These are phyloP conservation scores for Cutaneotrichosporon arboriforme DNA, from an alignment of 1,284 basidiomycete genomes.

Conservation along the genomic window DNA sequence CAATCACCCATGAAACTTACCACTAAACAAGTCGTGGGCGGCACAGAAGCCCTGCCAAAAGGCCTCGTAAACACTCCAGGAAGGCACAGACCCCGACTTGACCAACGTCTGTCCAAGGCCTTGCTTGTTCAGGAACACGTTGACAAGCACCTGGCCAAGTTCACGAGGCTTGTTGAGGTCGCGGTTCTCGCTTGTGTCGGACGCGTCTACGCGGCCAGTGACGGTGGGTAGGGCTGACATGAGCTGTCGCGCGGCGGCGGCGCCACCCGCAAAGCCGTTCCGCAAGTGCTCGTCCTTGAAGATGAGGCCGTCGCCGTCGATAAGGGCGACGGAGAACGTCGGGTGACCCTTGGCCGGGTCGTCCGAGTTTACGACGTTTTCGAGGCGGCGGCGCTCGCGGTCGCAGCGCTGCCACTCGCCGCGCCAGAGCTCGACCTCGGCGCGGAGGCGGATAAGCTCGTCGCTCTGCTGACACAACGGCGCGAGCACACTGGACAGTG, in stretches of 20 bases:
- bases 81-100: constrained; percentile 33
- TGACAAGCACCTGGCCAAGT: constrained; percentile 26
- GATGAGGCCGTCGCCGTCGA: constrained; percentile 42
- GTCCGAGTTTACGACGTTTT: constrained; percentile 23
- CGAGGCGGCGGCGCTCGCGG: constrained; percentile 31
- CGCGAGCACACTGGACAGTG: constrained; percentile 21
- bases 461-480: constrained; percentile 26
- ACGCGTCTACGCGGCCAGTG: constrained; percentile 5
- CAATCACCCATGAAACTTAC: constrained; percentile 15
- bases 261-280: constrained; percentile 36
- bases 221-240: constrained; percentile 25
- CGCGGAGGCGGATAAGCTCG: constrained; percentile 37
- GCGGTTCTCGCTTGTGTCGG: not conserved
- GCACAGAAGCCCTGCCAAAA: constrained; percentile 43
- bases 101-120: constrained; percentile 34
- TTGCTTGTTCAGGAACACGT: constrained; percentile 40
- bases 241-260: constrained; percentile 32
- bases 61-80: constrained; percentile 29
- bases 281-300: constrained; percentile 30
- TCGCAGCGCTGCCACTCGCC: constrained; percentile 29
- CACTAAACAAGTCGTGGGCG: constrained; percentile 37
- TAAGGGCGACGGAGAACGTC: constrained; percentile 32
- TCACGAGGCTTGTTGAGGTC: constrained; percentile 1
- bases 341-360: constrained; percentile 19
- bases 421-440: constrained; percentile 39